A percentile compares a stretch with the other conserved stretches of the same genome.
Evolutionary conservation across 2,329 filamentous ascomycete species (phyloP).

Genomic region (Neurospora sp.): DNA sequence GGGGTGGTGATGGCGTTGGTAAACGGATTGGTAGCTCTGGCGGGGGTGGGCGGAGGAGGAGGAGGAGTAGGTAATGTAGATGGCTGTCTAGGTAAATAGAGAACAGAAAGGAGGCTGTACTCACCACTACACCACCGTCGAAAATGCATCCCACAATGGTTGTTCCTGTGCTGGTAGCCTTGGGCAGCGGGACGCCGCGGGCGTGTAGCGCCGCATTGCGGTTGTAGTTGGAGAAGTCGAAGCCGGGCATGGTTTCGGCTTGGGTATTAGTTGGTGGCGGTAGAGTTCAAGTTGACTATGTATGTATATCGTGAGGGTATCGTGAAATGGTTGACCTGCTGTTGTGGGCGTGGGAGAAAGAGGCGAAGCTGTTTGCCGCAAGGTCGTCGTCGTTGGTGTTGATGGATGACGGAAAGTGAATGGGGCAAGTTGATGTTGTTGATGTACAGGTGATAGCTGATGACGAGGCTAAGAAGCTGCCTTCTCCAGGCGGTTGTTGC

Average conservation of each 20-base stretch:
- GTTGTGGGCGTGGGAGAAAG: neutral
- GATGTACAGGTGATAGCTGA: constrained; percentile 26
- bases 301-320: neutral
- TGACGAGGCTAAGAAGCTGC: constrained; percentile 47
- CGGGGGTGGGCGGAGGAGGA: neutral
- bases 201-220: constrained; percentile 95
- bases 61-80: too few species aligned
- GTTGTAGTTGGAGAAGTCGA: constrained; percentile 99
- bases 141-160: constrained; percentile 98
- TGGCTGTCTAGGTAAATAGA: too few species aligned
- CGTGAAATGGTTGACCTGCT: neutral
- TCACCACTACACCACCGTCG: constrained; percentile 87
- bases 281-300: neutral
- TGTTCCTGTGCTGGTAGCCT: constrained; percentile 96
- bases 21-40: neutral
- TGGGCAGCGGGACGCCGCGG: constrained; percentile 85
- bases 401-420: constrained; percentile 1
- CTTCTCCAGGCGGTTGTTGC: constrained; percentile 20
- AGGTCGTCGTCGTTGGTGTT: constrained; percentile 3
- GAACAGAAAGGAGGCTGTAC: constrained; percentile 23
- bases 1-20: neutral
- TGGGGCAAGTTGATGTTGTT: constrained; percentile 11
- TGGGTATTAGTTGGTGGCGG: neutral
- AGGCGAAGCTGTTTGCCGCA: constrained; percentile 2
- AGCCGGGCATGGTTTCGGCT: constrained; percentile 63